Conservation (phyloP, 2,329 filamentous ascomycete genomes). For the Pseudocercospora fijiensis region DNA sequence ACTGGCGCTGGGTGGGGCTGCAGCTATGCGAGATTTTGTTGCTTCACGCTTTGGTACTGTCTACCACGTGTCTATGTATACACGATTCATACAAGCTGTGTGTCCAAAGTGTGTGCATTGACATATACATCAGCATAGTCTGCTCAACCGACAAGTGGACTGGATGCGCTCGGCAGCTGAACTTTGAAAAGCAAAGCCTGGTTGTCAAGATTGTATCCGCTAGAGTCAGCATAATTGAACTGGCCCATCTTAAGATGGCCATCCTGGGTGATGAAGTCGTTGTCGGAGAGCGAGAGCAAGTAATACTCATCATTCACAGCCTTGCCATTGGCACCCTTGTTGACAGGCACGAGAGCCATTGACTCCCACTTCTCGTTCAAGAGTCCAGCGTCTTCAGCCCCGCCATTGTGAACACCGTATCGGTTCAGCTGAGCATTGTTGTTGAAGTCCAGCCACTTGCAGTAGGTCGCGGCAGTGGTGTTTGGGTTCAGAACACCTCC, state of each 20-base stretch:
- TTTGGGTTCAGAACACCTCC: slow-evolving; percentile 54
- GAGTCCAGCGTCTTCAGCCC: slow-evolving; percentile 56
- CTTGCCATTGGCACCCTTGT: slow-evolving; percentile 44
- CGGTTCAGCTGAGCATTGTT: slow-evolving; percentile 62
- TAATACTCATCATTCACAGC: slow-evolving; percentile 61
- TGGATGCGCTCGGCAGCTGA: slow-evolving; percentile 44
- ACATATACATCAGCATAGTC: neutral
- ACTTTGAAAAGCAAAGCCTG: slow-evolving; percentile 65
- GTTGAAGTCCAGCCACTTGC: slow-evolving; percentile 68
- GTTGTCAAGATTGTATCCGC: slow-evolving; percentile 59
- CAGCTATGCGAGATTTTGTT: neutral
- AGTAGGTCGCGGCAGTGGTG: slow-evolving; percentile 62
- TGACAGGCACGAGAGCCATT: slow-evolving; percentile 61
- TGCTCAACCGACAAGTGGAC: slow-evolving; percentile 23
- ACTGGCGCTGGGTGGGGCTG: neutral
- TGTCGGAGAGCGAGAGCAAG: slow-evolving; percentile 66
- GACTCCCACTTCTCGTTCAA: slow-evolving; percentile 79
- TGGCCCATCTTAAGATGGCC: slow-evolving; percentile 60
- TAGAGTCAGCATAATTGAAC: slow-evolving; percentile 56
- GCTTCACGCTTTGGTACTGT: neutral
- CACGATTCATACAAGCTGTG: neutral
- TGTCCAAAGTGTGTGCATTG: neutral
- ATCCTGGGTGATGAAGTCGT: slow-evolving; percentile 74
- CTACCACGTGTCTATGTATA: neutral
- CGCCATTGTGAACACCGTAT: slow-evolving; percentile 69